Evolutionary conservation across 2,329 filamentous ascomycete genomes (phyloP), one percentile per base, ranked within the genome.

Genomic region (Teratosphaeria nubilosa): DNA sequence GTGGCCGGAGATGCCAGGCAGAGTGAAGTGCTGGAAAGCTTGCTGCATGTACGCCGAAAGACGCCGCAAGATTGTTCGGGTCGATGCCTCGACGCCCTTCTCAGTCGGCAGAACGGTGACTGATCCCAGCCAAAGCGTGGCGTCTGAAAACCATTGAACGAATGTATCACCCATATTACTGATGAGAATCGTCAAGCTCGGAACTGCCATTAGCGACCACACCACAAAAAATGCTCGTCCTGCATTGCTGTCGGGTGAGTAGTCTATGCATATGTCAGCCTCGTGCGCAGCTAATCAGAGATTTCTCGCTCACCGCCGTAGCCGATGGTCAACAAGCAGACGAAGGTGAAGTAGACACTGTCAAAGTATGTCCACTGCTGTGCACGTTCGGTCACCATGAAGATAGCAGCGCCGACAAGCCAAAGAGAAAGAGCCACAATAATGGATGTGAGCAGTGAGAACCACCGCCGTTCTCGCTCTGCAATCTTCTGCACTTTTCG

Each of bases 161-260:
- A 81, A 76, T 0, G 79, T 81, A 59, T 80, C 78, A 14, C 78
- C 77, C 78, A 82, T 80, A 59, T 80, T 77, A 57, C 72, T 77
- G 63, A 80, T 81, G 34, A 81, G 71, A 25, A 81, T 79, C 0
- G 81, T 82, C 52, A 83, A 71, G 0, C 78, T 78, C 0, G 80
- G 80, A 0, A 82, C 75, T 0, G 80, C 80, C 9, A 82, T 69
- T 5, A 82, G 66, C 14, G 77, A 78, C 80, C 80, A 83, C 60
- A 82, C 76, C 1, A 83, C 78, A 63, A 82, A 82, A 63, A 82
- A 82, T 1, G 78, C 73, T 63, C 77, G 80, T 9, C 78, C 78
- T 13, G 77, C 74, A 61, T 81, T 82, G 55, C 74, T 77, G 14
- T 70, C 68, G 0, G 76, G 77, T 70, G 69, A 24, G 75, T 70